Conservation (phyloP, 257 asterid species). For the Ligustrum vulgare region DNA sequence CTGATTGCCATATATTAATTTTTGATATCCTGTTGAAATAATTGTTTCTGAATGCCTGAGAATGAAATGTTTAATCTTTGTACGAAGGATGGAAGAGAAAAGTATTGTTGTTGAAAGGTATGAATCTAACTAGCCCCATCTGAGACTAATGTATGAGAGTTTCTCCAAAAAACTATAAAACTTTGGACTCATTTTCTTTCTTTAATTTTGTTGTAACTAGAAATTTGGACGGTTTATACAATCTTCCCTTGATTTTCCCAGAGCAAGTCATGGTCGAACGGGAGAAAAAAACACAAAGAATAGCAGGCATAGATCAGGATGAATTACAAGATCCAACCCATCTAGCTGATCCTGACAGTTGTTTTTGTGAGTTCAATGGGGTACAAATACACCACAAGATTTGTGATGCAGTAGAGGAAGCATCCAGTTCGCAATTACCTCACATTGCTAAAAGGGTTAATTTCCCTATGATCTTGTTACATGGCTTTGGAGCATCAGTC, state of each 20-base stretch:
- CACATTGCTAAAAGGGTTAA: slow-evolving; percentile 28
- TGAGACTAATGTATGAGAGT: not conserved
- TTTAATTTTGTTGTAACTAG: not conserved
- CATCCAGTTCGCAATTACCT: slow-evolving; percentile 31
- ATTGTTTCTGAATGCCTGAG: not conserved
- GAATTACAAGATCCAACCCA: slow-evolving; percentile 66
- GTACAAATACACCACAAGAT: slow-evolving; percentile 87
- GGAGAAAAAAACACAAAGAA: slow-evolving; percentile 35
- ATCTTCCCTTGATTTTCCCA: slow-evolving; percentile 27
- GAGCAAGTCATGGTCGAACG: slow-evolving; percentile 48
- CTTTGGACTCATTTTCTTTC: slow-evolving; percentile 1
- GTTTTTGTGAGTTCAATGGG: slow-evolving; percentile 82
- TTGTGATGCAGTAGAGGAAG: slow-evolving; percentile 46
- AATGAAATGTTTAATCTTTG: not conserved
- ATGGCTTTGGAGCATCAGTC: slow-evolving; percentile 93
- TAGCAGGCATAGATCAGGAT: slow-evolving; percentile 70
- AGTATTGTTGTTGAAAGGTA: not conserved
- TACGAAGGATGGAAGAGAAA: not conserved
- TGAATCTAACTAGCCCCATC: not conserved
- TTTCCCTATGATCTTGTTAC: slow-evolving; percentile 81
- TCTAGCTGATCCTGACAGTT: slow-evolving; percentile 85
- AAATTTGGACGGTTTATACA: slow-evolving; percentile 3
- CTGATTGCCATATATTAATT: not conserved
- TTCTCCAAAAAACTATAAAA: not conserved
- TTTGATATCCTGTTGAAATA: not conserved